These are phyloP conservation scores for Pyrenochaeta sp. DNA, from an alignment of 2,329 filamentous ascomycete species.

Conservation along the genomic window DNA sequence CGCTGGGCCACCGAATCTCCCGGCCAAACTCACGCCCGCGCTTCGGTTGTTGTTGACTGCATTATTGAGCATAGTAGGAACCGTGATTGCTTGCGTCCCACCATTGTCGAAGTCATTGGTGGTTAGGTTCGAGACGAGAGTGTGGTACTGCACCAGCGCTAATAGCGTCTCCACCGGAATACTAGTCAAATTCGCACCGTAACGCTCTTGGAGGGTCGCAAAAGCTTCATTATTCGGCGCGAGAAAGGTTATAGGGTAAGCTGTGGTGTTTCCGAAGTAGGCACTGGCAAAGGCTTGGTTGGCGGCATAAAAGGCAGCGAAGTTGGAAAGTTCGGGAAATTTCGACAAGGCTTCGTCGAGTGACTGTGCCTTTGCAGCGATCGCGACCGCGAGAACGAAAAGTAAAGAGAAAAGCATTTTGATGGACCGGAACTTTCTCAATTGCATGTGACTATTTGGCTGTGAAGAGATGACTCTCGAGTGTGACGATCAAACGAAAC, in stretches of 20 bases:
- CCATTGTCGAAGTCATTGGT: constrained; percentile 18
- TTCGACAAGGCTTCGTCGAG: constrained; percentile 24
- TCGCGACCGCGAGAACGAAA: neutral
- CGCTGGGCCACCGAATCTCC: constrained; percentile 24
- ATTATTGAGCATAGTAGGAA: constrained; percentile 24
- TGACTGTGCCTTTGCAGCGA: constrained; percentile 11
- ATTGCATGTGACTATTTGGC: neutral
- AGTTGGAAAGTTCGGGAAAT: constrained; percentile 30
- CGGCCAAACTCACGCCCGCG: constrained; percentile 16
- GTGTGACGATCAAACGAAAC: neutral
- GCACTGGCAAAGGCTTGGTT: constrained; percentile 24
- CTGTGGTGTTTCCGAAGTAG: constrained; percentile 23
- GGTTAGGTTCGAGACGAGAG: constrained; percentile 21
- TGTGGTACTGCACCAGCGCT: constrained; percentile 30
- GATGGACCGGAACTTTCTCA: neutral
- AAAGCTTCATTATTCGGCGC: constrained; percentile 31
- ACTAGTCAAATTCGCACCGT: constrained; percentile 16
- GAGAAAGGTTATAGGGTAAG: constrained; percentile 33
- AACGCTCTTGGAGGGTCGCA: constrained; percentile 15
- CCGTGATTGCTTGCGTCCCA: constrained; percentile 12
- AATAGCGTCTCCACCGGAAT: constrained; percentile 13
- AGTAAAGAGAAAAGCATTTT: constrained; percentile 7
- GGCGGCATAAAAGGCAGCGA: constrained; percentile 28
- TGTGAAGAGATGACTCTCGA: neutral
- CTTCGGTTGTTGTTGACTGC: constrained; percentile 26